Percentiles rank a stretch among this genome's conserved stretches.
phyloP scores from a whole-genome alignment of 1,139 yeast species.

The Taiozyma sp. region DNA sequence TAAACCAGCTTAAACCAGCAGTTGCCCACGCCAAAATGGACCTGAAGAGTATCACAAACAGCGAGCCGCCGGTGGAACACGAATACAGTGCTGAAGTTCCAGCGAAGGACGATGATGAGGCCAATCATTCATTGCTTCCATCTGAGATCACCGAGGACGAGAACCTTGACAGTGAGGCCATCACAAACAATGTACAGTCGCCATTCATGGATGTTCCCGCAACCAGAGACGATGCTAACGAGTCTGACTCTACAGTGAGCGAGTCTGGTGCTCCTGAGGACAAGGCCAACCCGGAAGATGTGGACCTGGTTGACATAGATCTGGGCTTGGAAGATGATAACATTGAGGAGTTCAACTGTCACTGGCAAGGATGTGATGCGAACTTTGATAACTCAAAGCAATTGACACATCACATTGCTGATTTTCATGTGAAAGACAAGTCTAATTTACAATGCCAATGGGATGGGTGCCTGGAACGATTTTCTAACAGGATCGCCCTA shows the following conservation, averaged over 20 bases:
- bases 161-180: neutral
- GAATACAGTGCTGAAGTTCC: neutral
- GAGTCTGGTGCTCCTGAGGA: slow-evolving; percentile 2
- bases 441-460: neutral
- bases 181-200: neutral
- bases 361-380: slow-evolving; percentile 3
- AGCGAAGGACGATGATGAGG: neutral
- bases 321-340: neutral
- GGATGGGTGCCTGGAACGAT: slow-evolving; percentile 47
- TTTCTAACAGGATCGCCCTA: slow-evolving; percentile 56
- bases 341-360: slow-evolving; percentile 1
- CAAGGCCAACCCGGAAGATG: neutral
- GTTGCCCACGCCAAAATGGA: neutral
- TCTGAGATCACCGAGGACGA: neutral
- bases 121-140: neutral
- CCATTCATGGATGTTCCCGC: neutral
- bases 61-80: neutral
- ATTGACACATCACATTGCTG: neutral
- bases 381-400: neutral
- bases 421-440: neutral
- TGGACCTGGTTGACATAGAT: slow-evolving; percentile 1
- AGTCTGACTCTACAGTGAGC: slow-evolving; percentile 3
- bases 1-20: neutral
- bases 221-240: neutral
- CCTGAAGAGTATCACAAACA: neutral